A percentile compares a stretch with the other conserved stretches of the same genome.
Conservation (phyloP, 345 rosid genomes). For the Hypericum perforatum region DNA sequence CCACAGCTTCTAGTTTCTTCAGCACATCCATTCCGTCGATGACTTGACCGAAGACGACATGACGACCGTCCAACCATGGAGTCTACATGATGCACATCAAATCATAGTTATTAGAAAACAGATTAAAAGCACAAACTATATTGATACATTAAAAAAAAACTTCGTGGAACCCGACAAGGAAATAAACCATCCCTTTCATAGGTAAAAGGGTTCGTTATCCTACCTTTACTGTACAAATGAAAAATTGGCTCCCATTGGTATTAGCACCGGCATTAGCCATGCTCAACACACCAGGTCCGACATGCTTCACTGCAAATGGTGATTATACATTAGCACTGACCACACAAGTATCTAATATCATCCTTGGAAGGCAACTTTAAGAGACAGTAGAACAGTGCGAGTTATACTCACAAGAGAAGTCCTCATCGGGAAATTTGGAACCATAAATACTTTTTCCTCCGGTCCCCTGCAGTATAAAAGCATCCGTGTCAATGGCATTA, state of each 20-base stretch:
- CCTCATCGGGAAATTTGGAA: conserved; percentile 66
- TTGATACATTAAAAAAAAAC: no score
- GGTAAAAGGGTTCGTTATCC: conserved; percentile 6
- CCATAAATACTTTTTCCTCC: conserved; percentile 90
- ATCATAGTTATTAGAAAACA: not conserved
- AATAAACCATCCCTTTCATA: no score
- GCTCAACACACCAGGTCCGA: conserved; percentile 78
- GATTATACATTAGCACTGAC: conserved; percentile 4
- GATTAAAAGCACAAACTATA: no score
- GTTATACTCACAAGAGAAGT: conserved; percentile 48
- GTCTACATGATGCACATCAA: conserved; percentile 27
- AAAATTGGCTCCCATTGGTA: conserved; percentile 92
- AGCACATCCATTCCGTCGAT: conserved; percentile 71
- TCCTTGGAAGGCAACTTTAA: no score
- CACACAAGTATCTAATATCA: no score
- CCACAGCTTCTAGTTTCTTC: conserved; percentile 55
- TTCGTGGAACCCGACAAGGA: no score
- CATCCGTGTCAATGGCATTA: not conserved
- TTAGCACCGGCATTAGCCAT: conserved; percentile 97
- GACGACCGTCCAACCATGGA: conserved; percentile 85
- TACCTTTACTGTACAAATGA: conserved; percentile 84
- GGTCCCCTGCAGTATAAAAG: conserved; percentile 51
- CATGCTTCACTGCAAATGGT: conserved; percentile 63
- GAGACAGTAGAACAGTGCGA: no score
- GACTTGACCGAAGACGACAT: conserved; percentile 86